Evolutionary conservation across 192 early-diverging fungal species (phyloP).

Genomic region (Chytriomyces sp.): DNA sequence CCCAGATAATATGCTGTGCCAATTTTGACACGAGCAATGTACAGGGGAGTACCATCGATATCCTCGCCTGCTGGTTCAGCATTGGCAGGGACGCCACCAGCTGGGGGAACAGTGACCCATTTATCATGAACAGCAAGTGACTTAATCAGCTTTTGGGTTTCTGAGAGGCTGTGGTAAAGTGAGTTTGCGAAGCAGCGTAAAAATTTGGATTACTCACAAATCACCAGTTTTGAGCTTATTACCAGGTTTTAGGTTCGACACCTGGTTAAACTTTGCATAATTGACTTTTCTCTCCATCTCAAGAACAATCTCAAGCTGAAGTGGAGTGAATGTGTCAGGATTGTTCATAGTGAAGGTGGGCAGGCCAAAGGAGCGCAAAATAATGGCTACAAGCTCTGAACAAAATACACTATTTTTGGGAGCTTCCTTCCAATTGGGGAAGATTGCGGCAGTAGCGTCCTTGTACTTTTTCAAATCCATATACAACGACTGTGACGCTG

Average conservation of each 20-base stretch:
- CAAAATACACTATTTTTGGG: conserved; percentile 33
- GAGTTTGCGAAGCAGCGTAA: neutral
- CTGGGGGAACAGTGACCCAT: neutral
- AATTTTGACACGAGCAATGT: conserved; percentile 3
- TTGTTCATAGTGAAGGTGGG: conserved; percentile 19
- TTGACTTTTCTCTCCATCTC: conserved; percentile 1
- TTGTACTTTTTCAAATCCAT: no score
- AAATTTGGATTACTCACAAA: neutral
- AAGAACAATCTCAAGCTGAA: conserved; percentile 18
- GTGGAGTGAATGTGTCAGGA: conserved; percentile 16
- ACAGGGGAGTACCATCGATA: neutral
- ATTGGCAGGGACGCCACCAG: neutral
- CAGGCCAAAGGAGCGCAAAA: conserved; percentile 24
- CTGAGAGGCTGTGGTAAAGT: neutral
- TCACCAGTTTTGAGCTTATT: neutral
- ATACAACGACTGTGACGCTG: neutral
- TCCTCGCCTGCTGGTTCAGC: neutral
- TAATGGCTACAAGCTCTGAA: conserved; percentile 31
- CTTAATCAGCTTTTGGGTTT: neutral
- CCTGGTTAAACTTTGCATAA: conserved; percentile 16
- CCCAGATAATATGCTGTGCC: neutral
- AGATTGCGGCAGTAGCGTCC: neutral
- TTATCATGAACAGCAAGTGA: neutral
- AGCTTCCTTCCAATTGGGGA: neutral
- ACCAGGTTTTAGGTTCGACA: neutral